These are phyloP conservation scores for Avena sativa DNA, from an alignment of 176 grass and related monocot genomes.

Conservation along the genomic window DNA sequence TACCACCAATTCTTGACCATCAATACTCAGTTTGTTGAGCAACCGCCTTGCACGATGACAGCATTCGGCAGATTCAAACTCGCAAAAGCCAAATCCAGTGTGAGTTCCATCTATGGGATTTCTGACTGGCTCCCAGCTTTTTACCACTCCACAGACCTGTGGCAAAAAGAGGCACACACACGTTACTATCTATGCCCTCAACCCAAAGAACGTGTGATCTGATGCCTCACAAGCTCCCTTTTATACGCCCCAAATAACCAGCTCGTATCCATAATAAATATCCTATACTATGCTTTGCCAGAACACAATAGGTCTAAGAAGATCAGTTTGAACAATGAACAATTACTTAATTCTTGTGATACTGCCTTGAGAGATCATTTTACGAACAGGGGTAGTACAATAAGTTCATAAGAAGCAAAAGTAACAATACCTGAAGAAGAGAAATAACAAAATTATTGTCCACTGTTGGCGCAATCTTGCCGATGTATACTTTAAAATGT, in stretches of 20 bases:
- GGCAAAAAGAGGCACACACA: constrained; percentile 17
- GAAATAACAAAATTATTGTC: constrained; percentile 69
- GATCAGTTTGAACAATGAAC: constrained; percentile 5
- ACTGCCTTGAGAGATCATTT: not conserved
- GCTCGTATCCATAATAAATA: constrained; percentile 10
- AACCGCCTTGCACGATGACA: constrained; percentile 73
- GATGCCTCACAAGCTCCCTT: not conserved
- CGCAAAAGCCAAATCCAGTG: constrained; percentile 85
- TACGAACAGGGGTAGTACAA: not conserved
- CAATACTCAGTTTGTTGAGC: constrained; percentile 80
- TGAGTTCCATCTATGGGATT: constrained; percentile 74
- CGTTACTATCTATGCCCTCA: not conserved
- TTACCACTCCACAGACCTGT: constrained; percentile 83
- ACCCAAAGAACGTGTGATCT: not conserved
- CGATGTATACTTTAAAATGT: constrained; percentile 65
- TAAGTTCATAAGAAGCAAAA: constrained; percentile 17
- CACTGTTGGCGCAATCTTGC: constrained; percentile 65
- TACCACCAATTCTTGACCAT: constrained; percentile 92
- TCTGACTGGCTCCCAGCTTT: constrained; percentile 78
- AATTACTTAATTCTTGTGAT: constrained; percentile 4
- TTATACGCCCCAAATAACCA: constrained; percentile 5
- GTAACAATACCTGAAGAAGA: constrained; percentile 62
- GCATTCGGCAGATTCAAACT: constrained; percentile 89
- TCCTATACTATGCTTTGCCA: constrained; percentile 1
- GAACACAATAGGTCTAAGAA: constrained; percentile 7